A percentile compares a stretch with the other conserved stretches of the same genome.
These are phyloP conservation scores for Selenicereus undatus DNA, from an alignment of 148 eudicot genomes.

Conservation along the genomic window DNA sequence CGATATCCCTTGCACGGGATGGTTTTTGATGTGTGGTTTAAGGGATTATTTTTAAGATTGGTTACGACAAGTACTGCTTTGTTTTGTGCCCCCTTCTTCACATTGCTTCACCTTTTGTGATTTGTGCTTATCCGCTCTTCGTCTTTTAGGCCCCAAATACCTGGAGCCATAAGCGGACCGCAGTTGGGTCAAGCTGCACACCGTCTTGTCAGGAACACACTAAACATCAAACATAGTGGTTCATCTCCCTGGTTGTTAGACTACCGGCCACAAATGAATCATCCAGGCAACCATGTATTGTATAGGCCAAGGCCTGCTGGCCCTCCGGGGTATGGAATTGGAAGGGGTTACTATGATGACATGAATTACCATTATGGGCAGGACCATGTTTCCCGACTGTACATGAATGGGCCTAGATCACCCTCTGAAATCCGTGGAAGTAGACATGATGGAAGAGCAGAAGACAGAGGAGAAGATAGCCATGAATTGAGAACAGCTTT, in stretches of 20 bases:
- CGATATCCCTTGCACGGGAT: not conserved
- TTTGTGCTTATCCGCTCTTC: not conserved
- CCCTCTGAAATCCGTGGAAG: slow-evolving; percentile 40
- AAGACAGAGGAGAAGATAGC: slow-evolving; percentile 42
- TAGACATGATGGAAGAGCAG: slow-evolving; percentile 36
- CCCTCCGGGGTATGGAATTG: slow-evolving; percentile 45
- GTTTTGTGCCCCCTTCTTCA: not conserved
- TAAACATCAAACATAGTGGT: slow-evolving; percentile 55
- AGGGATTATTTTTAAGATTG: not conserved
- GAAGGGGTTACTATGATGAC: slow-evolving; percentile 50
- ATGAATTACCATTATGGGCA: slow-evolving; percentile 24
- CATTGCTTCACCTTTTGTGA: not conserved
- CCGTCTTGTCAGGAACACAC: slow-evolving; percentile 70
- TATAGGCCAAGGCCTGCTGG: slow-evolving; percentile 66
- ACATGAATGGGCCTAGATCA: slow-evolving; percentile 30
- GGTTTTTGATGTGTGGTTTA: not conserved
- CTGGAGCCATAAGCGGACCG: slow-evolving; percentile 65
- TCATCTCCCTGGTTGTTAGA: slow-evolving; percentile 37
- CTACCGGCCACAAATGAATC: slow-evolving; percentile 36
- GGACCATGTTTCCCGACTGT: slow-evolving; percentile 32
- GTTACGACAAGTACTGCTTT: too few species aligned
- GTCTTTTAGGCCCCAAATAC: slow-evolving; percentile 65
- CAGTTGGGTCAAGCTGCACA: slow-evolving; percentile 91
- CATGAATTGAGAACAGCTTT: slow-evolving; percentile 43
- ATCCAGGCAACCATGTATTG: slow-evolving; percentile 34